Evolutionary conservation across 2,329 filamentous ascomycete species (phyloP).

Genomic region (Beauveria varroae): DNA sequence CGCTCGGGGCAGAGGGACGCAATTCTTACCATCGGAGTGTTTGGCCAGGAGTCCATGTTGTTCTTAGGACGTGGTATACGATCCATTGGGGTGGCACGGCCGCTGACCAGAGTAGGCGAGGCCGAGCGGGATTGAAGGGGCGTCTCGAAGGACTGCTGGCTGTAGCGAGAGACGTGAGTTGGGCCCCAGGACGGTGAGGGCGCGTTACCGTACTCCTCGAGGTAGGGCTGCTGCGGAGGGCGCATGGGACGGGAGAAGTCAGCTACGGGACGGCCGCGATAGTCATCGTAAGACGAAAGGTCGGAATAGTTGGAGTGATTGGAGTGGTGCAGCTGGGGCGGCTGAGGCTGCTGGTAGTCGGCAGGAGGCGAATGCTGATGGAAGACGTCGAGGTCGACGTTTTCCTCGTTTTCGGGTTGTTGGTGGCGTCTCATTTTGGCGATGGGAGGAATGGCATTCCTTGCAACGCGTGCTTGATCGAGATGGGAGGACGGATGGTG

Average conservation of each 20-base stretch:
- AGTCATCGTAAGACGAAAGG: constrained; percentile 21
- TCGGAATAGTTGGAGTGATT: constrained; percentile 19
- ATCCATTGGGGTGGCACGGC: constrained; percentile 20
- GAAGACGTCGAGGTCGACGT: constrained; percentile 13
- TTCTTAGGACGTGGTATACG: constrained; percentile 15
- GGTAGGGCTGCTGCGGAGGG: constrained; percentile 13
- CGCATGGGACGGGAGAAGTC: constrained; percentile 17
- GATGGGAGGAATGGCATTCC: constrained; percentile 6
- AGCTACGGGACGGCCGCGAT: constrained; percentile 21
- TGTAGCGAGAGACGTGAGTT: constrained; percentile 13
- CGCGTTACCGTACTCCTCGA: constrained; percentile 19
- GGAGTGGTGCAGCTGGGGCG: constrained; percentile 21
- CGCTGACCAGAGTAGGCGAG: constrained; percentile 23
- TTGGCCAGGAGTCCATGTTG: constrained; percentile 19
- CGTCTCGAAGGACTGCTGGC: constrained; percentile 15
- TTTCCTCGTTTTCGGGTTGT: constrained; percentile 8
- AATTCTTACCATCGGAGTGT: constrained; percentile 19
- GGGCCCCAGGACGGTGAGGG: constrained; percentile 13
- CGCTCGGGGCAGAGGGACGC: neutral
- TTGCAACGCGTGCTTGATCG: neutral
- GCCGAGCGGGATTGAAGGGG: constrained; percentile 18
- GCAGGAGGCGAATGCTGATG: constrained; percentile 9
- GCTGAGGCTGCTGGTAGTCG: neutral
- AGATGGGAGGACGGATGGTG: constrained; percentile 6
- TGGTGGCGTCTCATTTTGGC: constrained; percentile 12